Conservation (phyloP, 495 filamentous ascomycete species). For the Annulohypoxylon moriforme region DNA sequence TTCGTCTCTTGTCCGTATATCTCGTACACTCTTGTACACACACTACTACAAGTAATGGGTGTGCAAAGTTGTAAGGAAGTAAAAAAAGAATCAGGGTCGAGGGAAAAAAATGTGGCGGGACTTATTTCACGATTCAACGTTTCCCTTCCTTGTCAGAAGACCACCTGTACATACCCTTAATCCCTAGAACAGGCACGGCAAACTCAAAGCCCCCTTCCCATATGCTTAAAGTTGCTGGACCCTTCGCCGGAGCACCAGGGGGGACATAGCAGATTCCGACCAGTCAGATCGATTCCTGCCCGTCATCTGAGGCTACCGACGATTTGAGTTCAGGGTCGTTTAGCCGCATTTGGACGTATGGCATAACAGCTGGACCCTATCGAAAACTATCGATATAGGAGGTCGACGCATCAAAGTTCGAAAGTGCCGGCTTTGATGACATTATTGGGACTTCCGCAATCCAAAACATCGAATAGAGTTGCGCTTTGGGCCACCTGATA, state of each 20-base stretch:
- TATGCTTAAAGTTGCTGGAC: constrained; percentile 15
- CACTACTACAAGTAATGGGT: background rate
- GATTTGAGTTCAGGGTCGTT: constrained; percentile 16
- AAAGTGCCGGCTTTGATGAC: background rate
- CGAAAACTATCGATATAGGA: background rate
- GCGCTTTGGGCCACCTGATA: background rate
- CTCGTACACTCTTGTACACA: background rate
- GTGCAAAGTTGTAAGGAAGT: background rate
- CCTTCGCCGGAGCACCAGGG: background rate
- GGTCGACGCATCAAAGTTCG: constrained; percentile 10
- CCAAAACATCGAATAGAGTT: constrained; percentile 20
- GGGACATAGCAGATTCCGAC: background rate
- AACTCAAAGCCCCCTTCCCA: constrained; percentile 17
- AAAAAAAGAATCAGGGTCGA: background rate
- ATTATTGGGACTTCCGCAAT: background rate
- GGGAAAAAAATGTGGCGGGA: background rate
- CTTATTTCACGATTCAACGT: background rate
- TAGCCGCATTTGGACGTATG: constrained; percentile 14
- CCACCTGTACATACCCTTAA: background rate
- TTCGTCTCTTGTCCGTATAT: background rate
- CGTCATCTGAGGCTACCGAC: constrained; percentile 22
- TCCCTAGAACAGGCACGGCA: constrained; percentile 9
- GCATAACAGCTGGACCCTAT: constrained; percentile 13
- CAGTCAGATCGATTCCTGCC: background rate
- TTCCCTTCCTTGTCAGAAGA: background rate